Base-by-base conservation (phyloP, 495 filamentous ascomycete genomes). In the Clohesyomyces aquaticus region DNA sequence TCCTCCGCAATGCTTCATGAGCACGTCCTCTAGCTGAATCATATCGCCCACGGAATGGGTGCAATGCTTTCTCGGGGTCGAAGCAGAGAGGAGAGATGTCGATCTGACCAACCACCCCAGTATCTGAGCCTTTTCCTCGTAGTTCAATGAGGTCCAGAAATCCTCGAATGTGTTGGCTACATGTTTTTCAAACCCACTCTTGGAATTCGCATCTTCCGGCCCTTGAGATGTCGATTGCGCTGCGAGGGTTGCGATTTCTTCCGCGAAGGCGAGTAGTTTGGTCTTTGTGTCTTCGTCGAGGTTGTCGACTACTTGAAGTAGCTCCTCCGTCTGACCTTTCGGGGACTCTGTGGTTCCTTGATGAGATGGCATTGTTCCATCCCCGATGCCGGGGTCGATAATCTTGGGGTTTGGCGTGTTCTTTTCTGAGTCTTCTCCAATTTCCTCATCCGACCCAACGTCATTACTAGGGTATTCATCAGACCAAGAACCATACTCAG, bases 331-430 rank as follows among this genome's bases (percentile, higher is more conserved):
- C n/a, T n/a, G n/a, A n/a, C n/a, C n/a, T n/a, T n/a, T n/a, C n/a
- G n/a, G n/a, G n/a, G n/a, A n/a, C n/a, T n/a, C n/a, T n/a, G n/a
- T n/a, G n/a, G n/a, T n/a, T n/a, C n/a, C n/a, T n/a, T n/a, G n/a
- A n/a, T n/a, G n/a, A n/a, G n/a, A n/a, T n/a, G n/a, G n/a, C n/a
- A n/a, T n/a, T n/a, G 22, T 54, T 8, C 38, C 53, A 52, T 64
- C 46, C 42, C 53, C 46, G 27, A 64, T 52, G 27, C 53, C 61
- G 4, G 54, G 46, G 16, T 58, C 51, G 21, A 56, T 63, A 26
- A 42, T 19, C n/a, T 2, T 23, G 23, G 4, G n/a, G 19, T 25
- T 4, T n/a, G n/a, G n/a, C n/a, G n/a, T n/a, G n/a, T n/a, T n/a
- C n/a, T n/a, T n/a, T n/a, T n/a, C n/a, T n/a, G n/a, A n/a, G n/a